Evolutionary conservation across 768 basidiomycete genomes (phyloP).

Genomic region (Grammothele lineata): DNA sequence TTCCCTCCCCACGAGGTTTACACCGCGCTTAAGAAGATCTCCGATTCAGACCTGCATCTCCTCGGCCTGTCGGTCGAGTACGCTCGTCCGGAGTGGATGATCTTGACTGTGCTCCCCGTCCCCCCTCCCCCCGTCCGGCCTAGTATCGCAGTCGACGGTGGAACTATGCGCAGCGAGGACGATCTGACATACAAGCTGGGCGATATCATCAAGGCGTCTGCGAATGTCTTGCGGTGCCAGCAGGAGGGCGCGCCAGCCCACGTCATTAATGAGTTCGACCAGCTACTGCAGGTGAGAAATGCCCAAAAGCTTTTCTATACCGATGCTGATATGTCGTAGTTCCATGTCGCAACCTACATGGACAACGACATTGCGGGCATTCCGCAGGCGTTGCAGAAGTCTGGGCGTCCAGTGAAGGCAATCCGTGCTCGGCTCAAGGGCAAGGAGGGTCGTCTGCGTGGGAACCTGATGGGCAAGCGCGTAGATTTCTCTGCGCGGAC

Average conservation of each 20-base stretch:
- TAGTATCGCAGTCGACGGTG: conserved; percentile 95
- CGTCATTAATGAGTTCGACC: conserved; percentile 93
- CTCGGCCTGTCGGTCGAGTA: conserved; percentile 94
- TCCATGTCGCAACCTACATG: conserved; percentile 99
- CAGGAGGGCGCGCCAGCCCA: conserved; percentile 97
- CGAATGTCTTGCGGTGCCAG: conserved; percentile 86
- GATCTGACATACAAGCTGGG: conserved; percentile 98
- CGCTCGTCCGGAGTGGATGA: conserved; percentile 99
- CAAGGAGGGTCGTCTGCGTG: conserved; percentile 96
- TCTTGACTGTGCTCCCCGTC: conserved; percentile 94
- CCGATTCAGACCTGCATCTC: conserved; percentile 79
- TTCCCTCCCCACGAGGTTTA: conserved; percentile 89
- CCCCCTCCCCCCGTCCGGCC: conserved; percentile 98
- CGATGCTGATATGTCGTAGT: conserved; percentile 44
- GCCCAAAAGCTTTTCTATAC: not conserved
- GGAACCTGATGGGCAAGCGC: conserved; percentile 99
- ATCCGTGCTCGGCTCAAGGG: conserved; percentile 98
- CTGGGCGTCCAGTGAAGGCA: conserved; percentile 95
- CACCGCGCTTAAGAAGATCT: conserved; percentile 93
- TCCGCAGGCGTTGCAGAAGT: conserved; percentile 95
- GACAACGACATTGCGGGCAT: conserved; percentile 99
- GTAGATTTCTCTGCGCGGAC: conserved; percentile 99
- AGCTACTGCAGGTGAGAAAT: conserved; percentile 76
- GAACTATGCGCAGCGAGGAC: conserved; percentile 95
- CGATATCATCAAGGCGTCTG: conserved; percentile 94